phyloP scores from a whole-genome alignment of 371 early-diverging fungal genomes.

The Enteropsectra breve region DNA sequence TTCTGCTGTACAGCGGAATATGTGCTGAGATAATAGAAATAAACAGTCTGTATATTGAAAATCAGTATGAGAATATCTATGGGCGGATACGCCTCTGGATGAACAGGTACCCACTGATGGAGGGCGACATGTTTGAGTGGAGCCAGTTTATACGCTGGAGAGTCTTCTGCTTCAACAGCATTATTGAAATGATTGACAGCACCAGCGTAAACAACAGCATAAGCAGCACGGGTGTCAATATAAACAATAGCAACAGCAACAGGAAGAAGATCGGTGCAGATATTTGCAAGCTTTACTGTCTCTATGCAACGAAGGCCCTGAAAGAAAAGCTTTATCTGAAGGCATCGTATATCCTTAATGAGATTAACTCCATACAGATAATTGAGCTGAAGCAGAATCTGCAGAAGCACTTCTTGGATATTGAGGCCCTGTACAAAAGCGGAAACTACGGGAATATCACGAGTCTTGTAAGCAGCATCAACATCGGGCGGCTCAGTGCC shows the following conservation, averaged over 20 bases:
- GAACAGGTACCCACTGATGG: constrained; percentile 17
- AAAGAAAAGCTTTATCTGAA: constrained; percentile 12
- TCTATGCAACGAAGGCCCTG: constrained; percentile 10
- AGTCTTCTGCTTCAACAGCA: constrained; percentile 15
- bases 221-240: too few relatives aligned
- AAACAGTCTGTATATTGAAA: not conserved
- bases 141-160: constrained; percentile 20
- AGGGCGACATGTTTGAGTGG: not conserved
- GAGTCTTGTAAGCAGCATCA: constrained; percentile 7
- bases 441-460: constrained; percentile 16
- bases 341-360: constrained; percentile 12
- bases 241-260: not conserved
- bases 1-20: not conserved
- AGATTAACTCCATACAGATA: constrained; percentile 10
- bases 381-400: constrained; percentile 30
- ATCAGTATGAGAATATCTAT: constrained; percentile 7
- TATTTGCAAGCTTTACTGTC: constrained; percentile 16
- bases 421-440: not conserved
- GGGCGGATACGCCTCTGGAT: constrained; percentile 34
- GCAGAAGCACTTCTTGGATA: constrained; percentile 20
- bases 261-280: constrained; percentile 16
- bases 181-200: not conserved
- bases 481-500: constrained; percentile 8
- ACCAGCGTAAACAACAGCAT: too few relatives aligned
- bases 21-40: constrained; percentile 16